phyloP scores from a whole-genome alignment of 768 basidiomycete genomes.

The Calocera viscosa region DNA sequence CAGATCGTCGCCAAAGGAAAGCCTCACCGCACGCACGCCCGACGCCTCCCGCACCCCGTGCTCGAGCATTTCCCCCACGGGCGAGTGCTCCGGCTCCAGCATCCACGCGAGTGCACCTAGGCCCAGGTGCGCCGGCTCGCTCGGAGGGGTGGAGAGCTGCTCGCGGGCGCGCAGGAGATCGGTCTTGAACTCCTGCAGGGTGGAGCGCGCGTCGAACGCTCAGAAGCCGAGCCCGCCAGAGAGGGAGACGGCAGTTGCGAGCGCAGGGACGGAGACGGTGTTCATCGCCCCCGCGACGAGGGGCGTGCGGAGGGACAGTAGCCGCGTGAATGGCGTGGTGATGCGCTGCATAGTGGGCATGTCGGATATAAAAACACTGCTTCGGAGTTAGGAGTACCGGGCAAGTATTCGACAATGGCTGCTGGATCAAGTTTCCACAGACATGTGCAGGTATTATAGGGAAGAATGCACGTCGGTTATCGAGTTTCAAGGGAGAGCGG shows the following conservation, averaged over 20 bases:
- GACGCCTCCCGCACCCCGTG: constrained; percentile 36
- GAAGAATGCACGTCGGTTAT: no score
- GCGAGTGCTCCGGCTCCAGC: constrained; percentile 39
- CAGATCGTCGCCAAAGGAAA: constrained; percentile 53
- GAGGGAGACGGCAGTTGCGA: constrained; percentile 48
- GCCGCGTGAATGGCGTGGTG: constrained; percentile 37
- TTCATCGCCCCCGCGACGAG: constrained; percentile 60
- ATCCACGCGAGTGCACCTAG: constrained; percentile 63
- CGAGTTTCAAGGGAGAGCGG: no score
- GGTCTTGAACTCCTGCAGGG: constrained; percentile 27
- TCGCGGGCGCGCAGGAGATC: constrained; percentile 46
- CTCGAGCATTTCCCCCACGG: constrained; percentile 31
- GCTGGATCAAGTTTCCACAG: no score
- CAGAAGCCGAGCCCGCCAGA: constrained; percentile 70
- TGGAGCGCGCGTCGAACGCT: constrained; percentile 38
- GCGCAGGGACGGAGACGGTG: constrained; percentile 47
- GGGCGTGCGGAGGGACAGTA: constrained; percentile 48
- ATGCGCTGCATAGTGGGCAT: constrained; percentile 23
- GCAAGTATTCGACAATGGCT: no score
- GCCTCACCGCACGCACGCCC: constrained; percentile 55
- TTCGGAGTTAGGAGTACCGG: background rate
- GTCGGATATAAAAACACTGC: no score
- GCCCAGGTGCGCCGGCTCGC: constrained; percentile 42
- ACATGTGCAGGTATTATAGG: no score
- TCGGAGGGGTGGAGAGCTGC: constrained; percentile 24